These are phyloP conservation scores for Triticum monococcum DNA, from an alignment of 176 grass and related monocot genomes.

Conservation along the genomic window DNA sequence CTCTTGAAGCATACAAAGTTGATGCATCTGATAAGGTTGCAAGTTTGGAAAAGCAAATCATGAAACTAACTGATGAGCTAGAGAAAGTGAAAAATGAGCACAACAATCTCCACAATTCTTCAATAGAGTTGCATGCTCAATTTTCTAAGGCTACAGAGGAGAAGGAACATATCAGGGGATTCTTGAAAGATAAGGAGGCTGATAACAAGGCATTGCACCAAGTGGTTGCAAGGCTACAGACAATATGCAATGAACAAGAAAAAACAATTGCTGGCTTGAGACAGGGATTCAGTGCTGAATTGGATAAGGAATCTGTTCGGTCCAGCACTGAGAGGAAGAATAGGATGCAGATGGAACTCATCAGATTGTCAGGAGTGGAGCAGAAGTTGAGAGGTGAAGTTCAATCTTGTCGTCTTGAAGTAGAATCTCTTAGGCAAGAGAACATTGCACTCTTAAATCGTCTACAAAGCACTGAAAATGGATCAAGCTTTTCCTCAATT, in stretches of 20 bases:
- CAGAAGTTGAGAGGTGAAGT: slow-evolving; percentile 76
- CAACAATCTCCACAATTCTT: slow-evolving; percentile 49
- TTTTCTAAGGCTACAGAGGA: slow-evolving; percentile 53
- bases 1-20: slow-evolving; percentile 54
- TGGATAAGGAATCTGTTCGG: slow-evolving; percentile 44
- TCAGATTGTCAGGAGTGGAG: slow-evolving; percentile 76
- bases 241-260: slow-evolving; percentile 70
- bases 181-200: slow-evolving; percentile 73
- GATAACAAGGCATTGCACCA: slow-evolving; percentile 69
- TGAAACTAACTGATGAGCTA: slow-evolving; percentile 44
- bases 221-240: slow-evolving; percentile 67
- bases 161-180: slow-evolving; percentile 46
- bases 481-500: slow-evolving; percentile 38
- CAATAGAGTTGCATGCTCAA: slow-evolving; percentile 47
- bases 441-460: slow-evolving; percentile 70
- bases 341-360: slow-evolving; percentile 64
- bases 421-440: slow-evolving; percentile 72
- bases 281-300: slow-evolving; percentile 45
- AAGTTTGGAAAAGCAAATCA: slow-evolving; percentile 51
- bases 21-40: slow-evolving; percentile 26
- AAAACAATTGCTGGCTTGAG: slow-evolving; percentile 73
- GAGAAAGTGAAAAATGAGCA: slow-evolving; percentile 51
- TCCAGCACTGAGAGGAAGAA: slow-evolving; percentile 22
- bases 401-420: slow-evolving; percentile 56
- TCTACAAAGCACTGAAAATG: slow-evolving; percentile 56